phyloP scores from a whole-genome alignment of 331 rosid species.

The Rosa hybrid region DNA sequence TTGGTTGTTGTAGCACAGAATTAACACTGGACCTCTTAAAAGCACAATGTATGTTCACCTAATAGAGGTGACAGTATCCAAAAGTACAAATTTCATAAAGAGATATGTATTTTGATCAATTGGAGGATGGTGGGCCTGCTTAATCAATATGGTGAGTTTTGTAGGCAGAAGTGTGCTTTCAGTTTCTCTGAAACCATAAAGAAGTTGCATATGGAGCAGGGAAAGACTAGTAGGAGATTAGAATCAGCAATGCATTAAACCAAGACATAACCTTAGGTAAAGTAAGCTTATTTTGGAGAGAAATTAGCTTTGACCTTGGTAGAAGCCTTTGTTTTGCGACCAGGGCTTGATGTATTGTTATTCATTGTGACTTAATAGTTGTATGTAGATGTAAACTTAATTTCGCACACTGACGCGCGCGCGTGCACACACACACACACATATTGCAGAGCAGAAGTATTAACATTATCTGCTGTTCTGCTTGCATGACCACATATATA shows the following conservation, averaged over 20 bases:
- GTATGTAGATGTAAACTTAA: background rate
- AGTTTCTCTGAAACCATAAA: conserved; percentile 7
- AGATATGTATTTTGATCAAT: conserved; percentile 13
- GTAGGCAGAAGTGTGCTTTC: background rate
- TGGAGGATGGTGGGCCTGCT: background rate
- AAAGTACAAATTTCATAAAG: conserved; percentile 23
- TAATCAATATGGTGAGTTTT: background rate
- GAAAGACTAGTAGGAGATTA: background rate
- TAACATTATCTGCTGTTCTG: background rate
- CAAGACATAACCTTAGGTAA: background rate
- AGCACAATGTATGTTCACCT: conserved; percentile 14
- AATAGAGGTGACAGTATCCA: conserved; percentile 21
- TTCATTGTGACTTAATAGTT: background rate
- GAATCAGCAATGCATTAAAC: background rate
- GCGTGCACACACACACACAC: background rate
- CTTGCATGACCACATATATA: background rate
- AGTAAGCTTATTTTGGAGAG: background rate
- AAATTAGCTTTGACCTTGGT: conserved; percentile 1
- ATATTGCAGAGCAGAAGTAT: background rate
- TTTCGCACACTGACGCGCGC: background rate
- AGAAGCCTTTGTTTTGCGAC: background rate
- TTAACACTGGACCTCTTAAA: conserved; percentile 5
- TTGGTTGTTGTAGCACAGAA: conserved; percentile 12
- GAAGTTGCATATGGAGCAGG: conserved; percentile 3
- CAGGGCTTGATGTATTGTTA: background rate